These are phyloP conservation scores for Echites panduratus DNA, from an alignment of 257 asterid genomes.

Conservation along the genomic window DNA sequence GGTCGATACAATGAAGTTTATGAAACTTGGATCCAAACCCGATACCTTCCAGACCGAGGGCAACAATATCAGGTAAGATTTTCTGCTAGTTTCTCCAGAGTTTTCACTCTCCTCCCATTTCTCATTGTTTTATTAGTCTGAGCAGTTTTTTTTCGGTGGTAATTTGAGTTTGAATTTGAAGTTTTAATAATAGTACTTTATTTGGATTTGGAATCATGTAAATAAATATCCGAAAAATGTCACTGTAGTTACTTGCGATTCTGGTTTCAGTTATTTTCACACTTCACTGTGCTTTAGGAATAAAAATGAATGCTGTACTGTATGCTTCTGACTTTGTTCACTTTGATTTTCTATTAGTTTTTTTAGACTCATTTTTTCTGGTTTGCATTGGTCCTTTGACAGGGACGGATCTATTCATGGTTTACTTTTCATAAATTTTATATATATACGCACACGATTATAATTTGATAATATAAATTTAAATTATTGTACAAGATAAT, in stretches of 20 bases:
- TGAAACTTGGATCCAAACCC: slow-evolving; percentile 99
- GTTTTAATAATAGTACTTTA: neutral
- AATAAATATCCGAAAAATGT: neutral
- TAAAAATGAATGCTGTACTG: neutral
- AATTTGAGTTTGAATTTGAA: neutral
- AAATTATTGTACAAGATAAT: no score
- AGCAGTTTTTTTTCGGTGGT: neutral
- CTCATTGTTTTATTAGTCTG: slow-evolving; percentile 1
- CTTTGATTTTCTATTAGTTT: neutral
- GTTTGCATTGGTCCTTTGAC: neutral
- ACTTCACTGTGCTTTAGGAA: no score
- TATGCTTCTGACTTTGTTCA: neutral
- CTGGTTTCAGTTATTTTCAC: neutral
- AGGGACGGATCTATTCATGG: no score
- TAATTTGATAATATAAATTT: no score
- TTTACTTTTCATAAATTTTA: no score
- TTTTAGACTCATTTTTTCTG: neutral
- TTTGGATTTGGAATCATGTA: neutral
- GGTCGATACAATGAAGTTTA: slow-evolving; percentile 81
- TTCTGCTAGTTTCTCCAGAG: slow-evolving; percentile 8
- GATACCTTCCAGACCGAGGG: slow-evolving; percentile 81
- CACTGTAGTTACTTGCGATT: neutral
- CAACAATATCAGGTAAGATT: slow-evolving; percentile 65
- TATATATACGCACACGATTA: no score
- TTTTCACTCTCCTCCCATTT: neutral